These are phyloP conservation scores for Croton setiger DNA, from an alignment of 441 rosid species.

Conservation along the genomic window DNA sequence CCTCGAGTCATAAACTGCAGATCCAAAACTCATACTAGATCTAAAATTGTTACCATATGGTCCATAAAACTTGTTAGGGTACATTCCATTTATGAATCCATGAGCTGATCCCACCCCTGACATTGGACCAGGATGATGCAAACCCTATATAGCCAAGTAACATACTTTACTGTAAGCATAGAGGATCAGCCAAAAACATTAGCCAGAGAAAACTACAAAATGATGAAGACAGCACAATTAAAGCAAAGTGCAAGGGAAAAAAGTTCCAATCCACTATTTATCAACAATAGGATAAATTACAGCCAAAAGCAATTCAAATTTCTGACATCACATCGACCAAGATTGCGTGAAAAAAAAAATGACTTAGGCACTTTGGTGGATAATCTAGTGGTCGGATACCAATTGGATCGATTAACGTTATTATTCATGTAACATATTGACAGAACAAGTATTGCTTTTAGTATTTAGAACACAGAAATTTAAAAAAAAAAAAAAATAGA, in stretches of 20 bases:
- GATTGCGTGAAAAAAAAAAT: neutral
- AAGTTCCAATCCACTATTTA: neutral
- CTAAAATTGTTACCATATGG: constrained; percentile 61
- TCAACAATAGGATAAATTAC: neutral
- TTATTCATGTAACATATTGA: neutral
- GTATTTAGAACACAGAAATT: neutral
- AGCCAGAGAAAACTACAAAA: neutral
- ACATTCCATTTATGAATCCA: constrained; percentile 60
- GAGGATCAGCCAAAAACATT: neutral
- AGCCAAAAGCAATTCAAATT: neutral
- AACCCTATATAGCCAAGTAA: neutral
- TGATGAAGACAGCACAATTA: neutral
- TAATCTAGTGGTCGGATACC: too few relatives aligned
- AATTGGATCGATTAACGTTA: too few relatives aligned
- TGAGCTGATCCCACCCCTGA: constrained; percentile 49
- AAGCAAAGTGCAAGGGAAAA: neutral
- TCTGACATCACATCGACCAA: neutral
- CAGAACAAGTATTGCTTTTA: neutral
- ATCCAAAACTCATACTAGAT: constrained; percentile 63
- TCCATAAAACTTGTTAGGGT: constrained; percentile 59
- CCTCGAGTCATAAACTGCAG: constrained; percentile 62
- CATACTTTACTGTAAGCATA: neutral
- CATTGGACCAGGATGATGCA: constrained; percentile 48
- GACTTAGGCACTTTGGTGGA: too few relatives aligned
- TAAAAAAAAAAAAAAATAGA: neutral